These are phyloP conservation scores for Arabidopsis arenosa DNA, from an alignment of 345 rosid species.

Conservation along the genomic window DNA sequence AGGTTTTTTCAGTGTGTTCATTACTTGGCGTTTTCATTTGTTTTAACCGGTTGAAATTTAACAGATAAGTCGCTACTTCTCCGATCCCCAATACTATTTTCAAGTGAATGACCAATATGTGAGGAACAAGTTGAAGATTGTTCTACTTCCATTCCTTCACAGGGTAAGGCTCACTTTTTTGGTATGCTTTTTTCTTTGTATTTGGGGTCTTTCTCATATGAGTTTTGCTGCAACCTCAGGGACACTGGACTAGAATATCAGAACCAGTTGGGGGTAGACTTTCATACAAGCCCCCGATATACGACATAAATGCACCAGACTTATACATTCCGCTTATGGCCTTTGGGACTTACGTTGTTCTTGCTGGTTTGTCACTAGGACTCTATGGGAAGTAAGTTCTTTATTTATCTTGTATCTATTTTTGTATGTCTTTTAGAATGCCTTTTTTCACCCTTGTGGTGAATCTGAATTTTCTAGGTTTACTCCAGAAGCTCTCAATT, in stretches of 20 bases:
- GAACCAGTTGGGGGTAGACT: conserved; percentile 98
- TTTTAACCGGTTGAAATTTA: conserved; percentile 19
- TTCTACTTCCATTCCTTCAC: conserved; percentile 88
- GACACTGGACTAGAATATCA: conserved; percentile 93
- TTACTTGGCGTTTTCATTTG: background rate
- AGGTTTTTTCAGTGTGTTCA: background rate
- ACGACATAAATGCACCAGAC: conserved; percentile 94
- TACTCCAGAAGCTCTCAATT: conserved; percentile 86
- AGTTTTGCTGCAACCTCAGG: conserved; percentile 53
- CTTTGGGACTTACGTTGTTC: conserved; percentile 83
- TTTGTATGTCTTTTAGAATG: background rate
- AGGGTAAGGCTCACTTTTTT: conserved; percentile 58
- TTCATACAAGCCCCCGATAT: conserved; percentile 92
- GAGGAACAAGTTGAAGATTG: conserved; percentile 96
- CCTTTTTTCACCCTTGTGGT: background rate
- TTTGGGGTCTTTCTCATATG: conserved; percentile 18
- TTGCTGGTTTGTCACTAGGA: conserved; percentile 85
- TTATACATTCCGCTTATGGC: conserved; percentile 98
- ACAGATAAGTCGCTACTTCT: conserved; percentile 89
- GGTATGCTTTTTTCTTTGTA: background rate
- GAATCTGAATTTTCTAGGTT: conserved; percentile 55
- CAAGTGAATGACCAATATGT: conserved; percentile 98
- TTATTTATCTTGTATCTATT: background rate
- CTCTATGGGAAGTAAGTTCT: conserved; percentile 84
- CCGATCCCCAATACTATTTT: conserved; percentile 96